Conservation (phyloP, 208 protist genomes). For the Trypanosoma vivax region DNA sequence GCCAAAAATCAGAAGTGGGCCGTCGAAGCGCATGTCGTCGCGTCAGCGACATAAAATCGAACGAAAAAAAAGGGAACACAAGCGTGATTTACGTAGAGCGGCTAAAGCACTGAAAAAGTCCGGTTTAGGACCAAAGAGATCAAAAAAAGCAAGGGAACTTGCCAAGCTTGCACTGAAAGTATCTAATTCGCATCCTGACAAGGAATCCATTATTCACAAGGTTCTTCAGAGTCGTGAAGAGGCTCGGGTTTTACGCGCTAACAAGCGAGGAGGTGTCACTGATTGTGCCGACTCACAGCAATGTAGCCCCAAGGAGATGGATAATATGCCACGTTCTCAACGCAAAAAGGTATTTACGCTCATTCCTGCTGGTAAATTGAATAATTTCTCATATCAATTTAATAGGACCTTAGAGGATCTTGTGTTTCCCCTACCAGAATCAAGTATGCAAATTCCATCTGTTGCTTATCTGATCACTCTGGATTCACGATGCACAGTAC, state of each 20-base stretch:
- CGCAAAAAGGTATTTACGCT: constrained; percentile 49
- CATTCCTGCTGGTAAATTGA: constrained; percentile 48
- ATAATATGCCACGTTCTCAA: constrained; percentile 5
- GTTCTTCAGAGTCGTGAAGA: constrained; percentile 71
- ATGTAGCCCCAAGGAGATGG: constrained; percentile 1
- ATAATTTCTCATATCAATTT: constrained; percentile 75
- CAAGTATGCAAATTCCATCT: constrained; percentile 56
- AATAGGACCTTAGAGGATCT: constrained; percentile 54
- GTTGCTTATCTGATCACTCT: constrained; percentile 72
- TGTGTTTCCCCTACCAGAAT: constrained; percentile 44
- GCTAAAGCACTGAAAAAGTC: constrained; percentile 76
- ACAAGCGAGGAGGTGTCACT: constrained; percentile 1
- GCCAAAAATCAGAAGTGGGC: constrained; percentile 59
- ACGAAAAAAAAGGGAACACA: constrained; percentile 84
- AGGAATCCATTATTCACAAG: constrained; percentile 72
- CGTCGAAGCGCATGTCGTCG: constrained; percentile 82
- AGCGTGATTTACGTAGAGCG: constrained; percentile 77
- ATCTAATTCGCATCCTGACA: constrained; percentile 81
- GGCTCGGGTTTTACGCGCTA: constrained; percentile 43
- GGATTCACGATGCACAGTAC: constrained; percentile 74
- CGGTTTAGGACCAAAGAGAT: constrained; percentile 59
- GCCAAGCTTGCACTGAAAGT: constrained; percentile 76
- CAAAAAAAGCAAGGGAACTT: constrained; percentile 68
- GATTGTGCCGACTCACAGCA: constrained; percentile 3
- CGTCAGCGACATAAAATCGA: constrained; percentile 86